Base-by-base conservation (phyloP, 148 eudicot genomes). In the Vaccinium macrocarpon region DNA sequence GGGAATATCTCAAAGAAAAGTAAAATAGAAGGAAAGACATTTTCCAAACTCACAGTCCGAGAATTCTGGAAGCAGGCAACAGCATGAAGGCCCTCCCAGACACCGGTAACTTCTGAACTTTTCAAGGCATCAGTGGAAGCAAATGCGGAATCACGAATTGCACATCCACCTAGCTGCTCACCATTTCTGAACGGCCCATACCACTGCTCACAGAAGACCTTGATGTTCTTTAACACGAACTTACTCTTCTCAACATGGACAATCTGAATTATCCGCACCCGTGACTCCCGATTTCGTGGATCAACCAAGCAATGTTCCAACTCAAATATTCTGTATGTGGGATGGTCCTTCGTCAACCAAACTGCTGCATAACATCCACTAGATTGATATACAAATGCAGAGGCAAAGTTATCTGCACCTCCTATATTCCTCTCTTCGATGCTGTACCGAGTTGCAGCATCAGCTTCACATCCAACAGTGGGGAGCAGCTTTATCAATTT, bases 391-490 rank as follows among this genome's bases (percentile, higher is more conserved):
- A 90, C 98, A 79, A 94, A 94, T 79, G 91, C 90, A 64, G 89
- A 84, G 16, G 72, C 86, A 10, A 16, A 82, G 78, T 68, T 86
- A 56, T 86, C 87, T 52, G 46, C 86, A 16, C 87, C 86, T 76
- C 87, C 88, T 35, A 93, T 57, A 52, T 53, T 85, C 83, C 91
- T 94, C 85, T 90, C 93, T 79, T 92, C 90, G 1, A 89, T 56
- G 87, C 53, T 89, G 78, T 94, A 84, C 72, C 84, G 79, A 73
- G 99, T 97, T 56, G 98, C 99, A 16, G 99, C 99, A 89, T 97
- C 99, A 11, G 99, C 99, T 87, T 97, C 99, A 84, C 99, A 97
- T 14, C 99, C 99, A 4, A 97, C 99, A 18, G 99, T 97, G 8
- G 99, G 99, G 77, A 97, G 98, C 82, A 97, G 87, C 86, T 90